phyloP scores from a whole-genome alignment of 2,329 filamentous ascomycete genomes.

The Davidsoniella australis region DNA sequence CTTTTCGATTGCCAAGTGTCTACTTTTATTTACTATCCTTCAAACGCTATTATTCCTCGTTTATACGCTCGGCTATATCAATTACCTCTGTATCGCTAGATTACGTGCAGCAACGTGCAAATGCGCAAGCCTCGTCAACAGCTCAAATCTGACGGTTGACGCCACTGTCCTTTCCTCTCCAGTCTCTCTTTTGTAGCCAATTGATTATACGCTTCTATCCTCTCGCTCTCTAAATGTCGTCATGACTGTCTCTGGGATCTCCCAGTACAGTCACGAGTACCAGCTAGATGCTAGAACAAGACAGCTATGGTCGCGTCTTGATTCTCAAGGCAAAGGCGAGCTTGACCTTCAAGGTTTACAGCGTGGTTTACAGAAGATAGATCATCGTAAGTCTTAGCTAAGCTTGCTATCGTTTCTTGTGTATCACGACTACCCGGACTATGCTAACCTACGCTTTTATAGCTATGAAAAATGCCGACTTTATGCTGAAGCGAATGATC shows the following conservation, averaged over 20 bases:
- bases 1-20: no score
- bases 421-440: background rate
- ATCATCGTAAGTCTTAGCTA: constrained; percentile 52
- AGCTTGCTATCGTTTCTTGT: no score
- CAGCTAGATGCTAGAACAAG: constrained; percentile 68
- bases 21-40: no score
- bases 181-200: background rate
- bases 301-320: constrained; percentile 68
- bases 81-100: background rate
- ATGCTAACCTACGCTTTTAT: constrained; percentile 4
- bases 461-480: constrained; percentile 79
- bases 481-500: constrained; percentile 66
- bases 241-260: constrained; percentile 8
- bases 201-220: background rate
- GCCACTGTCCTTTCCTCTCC: background rate
- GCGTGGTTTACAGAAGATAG: constrained; percentile 70
- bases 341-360: constrained; percentile 73
- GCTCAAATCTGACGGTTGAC: background rate
- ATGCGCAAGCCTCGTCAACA: background rate
- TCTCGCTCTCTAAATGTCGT: constrained; percentile 2
- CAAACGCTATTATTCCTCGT: no score
- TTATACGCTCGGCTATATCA: no score
- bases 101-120: background rate
- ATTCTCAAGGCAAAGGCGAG: constrained; percentile 58
- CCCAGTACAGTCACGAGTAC: constrained; percentile 13